Evolutionary conservation across 1,284 basidiomycete species (phyloP), one percentile per base, ranked within the genome.

Genomic region (Sporisorium graminicola): DNA sequence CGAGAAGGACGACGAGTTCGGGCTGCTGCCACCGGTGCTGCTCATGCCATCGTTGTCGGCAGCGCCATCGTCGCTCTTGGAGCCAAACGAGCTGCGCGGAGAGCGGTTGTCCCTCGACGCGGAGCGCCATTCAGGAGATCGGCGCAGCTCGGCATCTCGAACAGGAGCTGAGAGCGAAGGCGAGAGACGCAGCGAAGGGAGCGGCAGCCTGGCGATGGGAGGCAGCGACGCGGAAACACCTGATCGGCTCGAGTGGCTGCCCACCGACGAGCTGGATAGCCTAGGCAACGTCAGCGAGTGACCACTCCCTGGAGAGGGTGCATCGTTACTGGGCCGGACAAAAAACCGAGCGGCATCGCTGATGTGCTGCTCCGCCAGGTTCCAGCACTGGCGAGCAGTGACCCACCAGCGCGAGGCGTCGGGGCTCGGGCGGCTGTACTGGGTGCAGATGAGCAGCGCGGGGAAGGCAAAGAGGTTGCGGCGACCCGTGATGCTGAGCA

Each of bases 311-410:
- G 69, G 64, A n/a, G 69, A 72, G n/a, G 64, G 69, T 5, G 69
- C 69, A 56, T 72, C 64, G 52, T 66, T 66, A 57, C 63, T 66
- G 51, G 67, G 67, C 40, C 66, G 58, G 55, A 75, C 63, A 71
- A 75, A 75, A 70, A 71, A 60, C 62, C 60, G 62, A 51, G 66
- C 74, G 18, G 69, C 69, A 6, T 73, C 69, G 16, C 29, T 40
- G 31, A 77, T 66, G 49, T 73, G 74, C 22, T 61, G 61, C 51
- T 77, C 74, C 13, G 58, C 20, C 58, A 77, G 0, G 60, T 65
- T 72, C 74, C 74, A 77, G 65, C 74, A 77, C 66, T 77, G 69
- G 14, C 74, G 74, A 12, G 74, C 74, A 7, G 65, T 68, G 13
- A 50, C 52, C 74, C 74, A 77, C 74, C 74, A 77, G 7, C 74